Evolutionary conservation across 106 monocot genomes (phyloP).

Genomic region (Xerophyta viscosa): DNA sequence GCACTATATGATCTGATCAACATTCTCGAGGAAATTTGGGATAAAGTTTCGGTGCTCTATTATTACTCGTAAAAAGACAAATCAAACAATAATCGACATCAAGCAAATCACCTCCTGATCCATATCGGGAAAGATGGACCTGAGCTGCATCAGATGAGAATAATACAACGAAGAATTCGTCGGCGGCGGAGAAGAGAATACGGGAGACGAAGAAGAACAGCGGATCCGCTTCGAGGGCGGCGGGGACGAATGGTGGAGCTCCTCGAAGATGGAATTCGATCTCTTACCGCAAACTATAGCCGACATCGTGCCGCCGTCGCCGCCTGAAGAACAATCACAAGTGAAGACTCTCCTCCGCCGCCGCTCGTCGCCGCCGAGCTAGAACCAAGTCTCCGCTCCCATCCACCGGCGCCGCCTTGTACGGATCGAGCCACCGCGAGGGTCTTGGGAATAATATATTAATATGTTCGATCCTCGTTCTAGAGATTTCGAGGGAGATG

Average conservation of each 20-base stretch:
- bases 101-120: conserved; percentile 32
- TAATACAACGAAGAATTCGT: neutral
- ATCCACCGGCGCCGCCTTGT: too few relatives aligned
- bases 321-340: neutral
- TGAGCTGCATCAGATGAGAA: conserved; percentile 19
- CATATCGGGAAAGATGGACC: conserved; percentile 38
- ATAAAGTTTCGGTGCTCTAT: too few relatives aligned
- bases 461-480: too few relatives aligned
- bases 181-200: conserved; percentile 7
- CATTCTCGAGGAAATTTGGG: too few relatives aligned
- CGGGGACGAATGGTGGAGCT: conserved; percentile 24
- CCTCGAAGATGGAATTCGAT: conserved; percentile 44
- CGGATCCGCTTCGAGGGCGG: conserved; percentile 30
- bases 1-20: too few relatives aligned
- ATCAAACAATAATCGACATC: too few relatives aligned
- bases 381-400: too few relatives aligned
- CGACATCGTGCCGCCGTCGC: conserved; percentile 28
- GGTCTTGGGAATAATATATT: too few relatives aligned
- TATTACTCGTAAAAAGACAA: too few relatives aligned
- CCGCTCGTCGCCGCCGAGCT: conserved; percentile 6
- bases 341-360: neutral
- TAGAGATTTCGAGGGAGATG: too few relatives aligned
- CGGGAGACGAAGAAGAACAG: conserved; percentile 12
- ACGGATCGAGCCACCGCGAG: too few relatives aligned
- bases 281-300: conserved; percentile 43